Percentiles rank a stretch among this genome's conserved stretches.
Conservation (phyloP, 116 monocot species). For the Trichopus zeylanicus region DNA sequence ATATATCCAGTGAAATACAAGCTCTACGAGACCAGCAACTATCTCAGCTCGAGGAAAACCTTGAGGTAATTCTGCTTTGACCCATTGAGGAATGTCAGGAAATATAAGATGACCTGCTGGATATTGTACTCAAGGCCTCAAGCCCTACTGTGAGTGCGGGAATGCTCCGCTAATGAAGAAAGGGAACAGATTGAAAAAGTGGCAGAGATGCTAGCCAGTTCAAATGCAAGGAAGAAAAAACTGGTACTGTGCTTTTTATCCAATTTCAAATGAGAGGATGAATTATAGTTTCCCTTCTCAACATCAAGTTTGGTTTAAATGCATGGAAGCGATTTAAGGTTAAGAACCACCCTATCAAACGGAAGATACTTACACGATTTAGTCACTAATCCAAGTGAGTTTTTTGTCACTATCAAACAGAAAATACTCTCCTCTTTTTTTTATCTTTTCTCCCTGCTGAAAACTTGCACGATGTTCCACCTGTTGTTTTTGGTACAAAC, state of each 20-base stretch:
- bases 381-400: too few species aligned
- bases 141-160: slow-evolving; percentile 25
- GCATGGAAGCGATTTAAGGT: too few species aligned
- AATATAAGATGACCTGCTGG: background rate
- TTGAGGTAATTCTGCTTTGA: slow-evolving; percentile 57
- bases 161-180: slow-evolving; percentile 91
- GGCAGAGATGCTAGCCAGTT: slow-evolving; percentile 85
- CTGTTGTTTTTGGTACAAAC: slow-evolving; percentile 61
- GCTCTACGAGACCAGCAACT: slow-evolving; percentile 62
- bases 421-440: too few species aligned
- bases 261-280: background rate
- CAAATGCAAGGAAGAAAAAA: slow-evolving; percentile 71
- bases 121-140: background rate
- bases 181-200: slow-evolving; percentile 78
- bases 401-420: too few species aligned
- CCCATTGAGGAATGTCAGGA: too few species aligned
- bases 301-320: too few species aligned
- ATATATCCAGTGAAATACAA: slow-evolving; percentile 82
- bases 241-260: slow-evolving; percentile 38
- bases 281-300: too few species aligned
- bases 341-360: too few species aligned
- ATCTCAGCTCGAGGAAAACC: slow-evolving; percentile 83
- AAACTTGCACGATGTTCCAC: too few species aligned
- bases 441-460: too few species aligned
- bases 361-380: too few species aligned